Evolutionary conservation across 768 basidiomycete species (phyloP).

Genomic region (Exidia glandulosa): DNA sequence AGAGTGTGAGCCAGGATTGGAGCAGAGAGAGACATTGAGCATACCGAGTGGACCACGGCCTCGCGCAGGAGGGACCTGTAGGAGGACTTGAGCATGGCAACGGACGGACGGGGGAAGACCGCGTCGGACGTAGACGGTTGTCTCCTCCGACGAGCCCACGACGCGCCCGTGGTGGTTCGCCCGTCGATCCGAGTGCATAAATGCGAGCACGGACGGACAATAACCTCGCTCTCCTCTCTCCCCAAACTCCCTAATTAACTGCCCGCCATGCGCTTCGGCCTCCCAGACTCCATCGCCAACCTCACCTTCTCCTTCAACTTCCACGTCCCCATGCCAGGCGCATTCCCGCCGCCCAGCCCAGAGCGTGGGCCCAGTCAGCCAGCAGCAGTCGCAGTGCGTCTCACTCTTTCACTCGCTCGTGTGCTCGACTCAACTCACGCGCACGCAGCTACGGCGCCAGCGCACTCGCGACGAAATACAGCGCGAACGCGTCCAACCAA

Average conservation of each 20-base stretch:
- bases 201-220: neutral
- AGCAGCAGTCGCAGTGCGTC: neutral
- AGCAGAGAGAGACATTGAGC: conserved; percentile 15
- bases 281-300: neutral
- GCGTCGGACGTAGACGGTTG: too few species aligned
- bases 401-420: neutral
- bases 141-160: too few species aligned
- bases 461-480: neutral
- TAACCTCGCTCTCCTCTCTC: neutral
- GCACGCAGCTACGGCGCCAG: neutral
- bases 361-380: neutral
- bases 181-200: neutral
- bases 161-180: too few species aligned
- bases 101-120: too few species aligned
- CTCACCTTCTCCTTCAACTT: neutral
- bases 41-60: neutral
- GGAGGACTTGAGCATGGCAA: neutral
- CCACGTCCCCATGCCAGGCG: neutral
- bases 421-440: neutral
- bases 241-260: neutral
- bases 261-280: neutral
- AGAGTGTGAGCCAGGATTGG: conserved; percentile 7
- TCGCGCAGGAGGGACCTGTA: neutral
- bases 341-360: neutral
- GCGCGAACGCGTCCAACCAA: neutral